Conservation (phyloP, 305 asterid genomes). For the Petunia hybrid region DNA sequence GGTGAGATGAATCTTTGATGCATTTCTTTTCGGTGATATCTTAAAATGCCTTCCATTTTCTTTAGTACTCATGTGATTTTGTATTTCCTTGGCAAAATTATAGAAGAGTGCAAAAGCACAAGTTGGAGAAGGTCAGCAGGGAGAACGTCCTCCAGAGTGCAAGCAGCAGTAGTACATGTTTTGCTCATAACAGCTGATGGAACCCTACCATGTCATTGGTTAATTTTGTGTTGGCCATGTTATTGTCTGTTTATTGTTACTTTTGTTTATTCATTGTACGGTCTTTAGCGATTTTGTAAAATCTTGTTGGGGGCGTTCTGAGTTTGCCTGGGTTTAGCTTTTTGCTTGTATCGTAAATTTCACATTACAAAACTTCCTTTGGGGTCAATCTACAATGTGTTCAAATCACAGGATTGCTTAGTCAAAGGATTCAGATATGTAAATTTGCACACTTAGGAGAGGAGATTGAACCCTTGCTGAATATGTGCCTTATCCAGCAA, state of each 20-base stretch:
- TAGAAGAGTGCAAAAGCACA: constrained; percentile 34
- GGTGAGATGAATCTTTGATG: constrained; percentile 2
- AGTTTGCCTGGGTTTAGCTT: neutral
- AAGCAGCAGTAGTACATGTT: constrained; percentile 49
- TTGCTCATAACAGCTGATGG: neutral
- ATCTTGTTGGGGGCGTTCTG: neutral
- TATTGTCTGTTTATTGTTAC: neutral
- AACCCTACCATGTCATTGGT: neutral
- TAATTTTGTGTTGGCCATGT: neutral
- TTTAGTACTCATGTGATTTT: neutral
- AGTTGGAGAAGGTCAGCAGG: constrained; percentile 47
- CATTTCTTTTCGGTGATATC: neutral
- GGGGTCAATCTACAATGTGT: no score
- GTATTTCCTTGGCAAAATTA: constrained; percentile 21
- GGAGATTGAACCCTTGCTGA: no score
- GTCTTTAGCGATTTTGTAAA: neutral
- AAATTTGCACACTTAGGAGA: no score
- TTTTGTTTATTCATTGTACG: neutral
- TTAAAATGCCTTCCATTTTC: neutral
- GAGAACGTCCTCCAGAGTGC: constrained; percentile 61
- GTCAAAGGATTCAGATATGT: no score
- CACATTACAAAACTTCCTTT: neutral
- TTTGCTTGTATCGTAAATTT: neutral
- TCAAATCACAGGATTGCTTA: no score
- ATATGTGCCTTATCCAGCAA: no score